These are phyloP conservation scores for Candida lessepsii DNA, from an alignment of 805 yeast species.

Conservation along the genomic window DNA sequence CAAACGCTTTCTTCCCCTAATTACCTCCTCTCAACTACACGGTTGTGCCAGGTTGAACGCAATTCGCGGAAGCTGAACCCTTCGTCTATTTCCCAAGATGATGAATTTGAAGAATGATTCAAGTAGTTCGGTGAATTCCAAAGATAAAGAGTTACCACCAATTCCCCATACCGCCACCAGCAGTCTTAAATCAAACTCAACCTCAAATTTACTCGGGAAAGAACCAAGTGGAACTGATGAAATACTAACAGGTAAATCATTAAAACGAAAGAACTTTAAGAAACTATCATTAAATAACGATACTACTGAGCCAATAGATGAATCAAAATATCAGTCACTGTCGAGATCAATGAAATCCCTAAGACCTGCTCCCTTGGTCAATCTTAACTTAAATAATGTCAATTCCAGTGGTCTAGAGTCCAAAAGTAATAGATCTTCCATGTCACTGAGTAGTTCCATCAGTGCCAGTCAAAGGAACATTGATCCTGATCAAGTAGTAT, in stretches of 20 bases:
- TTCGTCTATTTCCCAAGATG: slow-evolving; percentile 6
- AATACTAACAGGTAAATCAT: slow-evolving; percentile 33
- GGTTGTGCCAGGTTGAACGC: no score
- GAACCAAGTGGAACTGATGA: slow-evolving; percentile 13
- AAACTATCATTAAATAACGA: slow-evolving; percentile 25
- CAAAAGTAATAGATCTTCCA: slow-evolving; percentile 11
- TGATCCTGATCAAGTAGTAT: slow-evolving; percentile 24
- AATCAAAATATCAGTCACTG: slow-evolving; percentile 11
- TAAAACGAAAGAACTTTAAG: slow-evolving; percentile 41
- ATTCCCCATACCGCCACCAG: slow-evolving; percentile 22
- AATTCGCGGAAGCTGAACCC: slow-evolving; percentile 1
- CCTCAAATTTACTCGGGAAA: not conserved
- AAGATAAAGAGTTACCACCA: slow-evolving; percentile 40
- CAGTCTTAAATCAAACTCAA: not conserved
- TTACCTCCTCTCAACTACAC: not conserved
- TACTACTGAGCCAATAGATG: slow-evolving; percentile 1
- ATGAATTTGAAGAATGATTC: slow-evolving; percentile 11
- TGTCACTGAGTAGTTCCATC: slow-evolving; percentile 10
- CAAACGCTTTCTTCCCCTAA: not conserved
- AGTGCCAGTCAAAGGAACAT: slow-evolving; percentile 20
- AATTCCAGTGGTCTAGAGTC: not conserved
- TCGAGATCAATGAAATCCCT: slow-evolving; percentile 15
- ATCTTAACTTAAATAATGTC: slow-evolving; percentile 18
- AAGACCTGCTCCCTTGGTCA: slow-evolving; percentile 30
- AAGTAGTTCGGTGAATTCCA: slow-evolving; percentile 12